Percentiles rank a stretch among this genome's conserved stretches.
Evolutionary conservation across 345 rosid species (phyloP).

Genomic region (Citrus inodora): DNA sequence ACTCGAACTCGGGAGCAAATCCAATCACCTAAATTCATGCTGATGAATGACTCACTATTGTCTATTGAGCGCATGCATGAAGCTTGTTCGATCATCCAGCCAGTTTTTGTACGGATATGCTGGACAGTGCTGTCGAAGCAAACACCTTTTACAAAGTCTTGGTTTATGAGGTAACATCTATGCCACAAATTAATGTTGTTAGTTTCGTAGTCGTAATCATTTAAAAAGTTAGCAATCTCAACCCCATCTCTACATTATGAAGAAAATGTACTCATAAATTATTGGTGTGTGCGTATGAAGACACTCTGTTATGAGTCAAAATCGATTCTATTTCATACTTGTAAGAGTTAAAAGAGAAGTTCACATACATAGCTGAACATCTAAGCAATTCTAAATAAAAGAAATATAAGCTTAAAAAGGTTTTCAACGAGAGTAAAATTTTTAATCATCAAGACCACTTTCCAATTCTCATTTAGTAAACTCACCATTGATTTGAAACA

Average conservation of each 20-base stretch:
- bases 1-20: too few relatives aligned
- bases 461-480: too few relatives aligned
- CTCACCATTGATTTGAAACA: fast-evolving
- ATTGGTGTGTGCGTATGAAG: neutral
- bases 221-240: neutral
- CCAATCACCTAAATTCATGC: neutral
- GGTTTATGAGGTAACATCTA: neutral
- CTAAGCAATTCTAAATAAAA: neutral
- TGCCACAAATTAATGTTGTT: neutral
- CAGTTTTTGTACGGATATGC: neutral
- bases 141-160: neutral
- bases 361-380: neutral
- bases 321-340: neutral
- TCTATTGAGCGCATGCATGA: neutral
- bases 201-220: neutral
- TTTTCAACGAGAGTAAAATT: neutral
- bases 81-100: too few relatives aligned
- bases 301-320: neutral
- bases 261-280: neutral
- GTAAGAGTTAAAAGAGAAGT: neutral
- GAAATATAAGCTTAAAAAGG: too few relatives aligned
- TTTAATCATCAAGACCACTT: neutral
- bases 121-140: neutral
- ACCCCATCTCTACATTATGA: neutral
- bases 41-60: too few relatives aligned